Evolutionary conservation across 2,329 filamentous ascomycete species (phyloP).

Genomic region (Beauveria varroae): DNA sequence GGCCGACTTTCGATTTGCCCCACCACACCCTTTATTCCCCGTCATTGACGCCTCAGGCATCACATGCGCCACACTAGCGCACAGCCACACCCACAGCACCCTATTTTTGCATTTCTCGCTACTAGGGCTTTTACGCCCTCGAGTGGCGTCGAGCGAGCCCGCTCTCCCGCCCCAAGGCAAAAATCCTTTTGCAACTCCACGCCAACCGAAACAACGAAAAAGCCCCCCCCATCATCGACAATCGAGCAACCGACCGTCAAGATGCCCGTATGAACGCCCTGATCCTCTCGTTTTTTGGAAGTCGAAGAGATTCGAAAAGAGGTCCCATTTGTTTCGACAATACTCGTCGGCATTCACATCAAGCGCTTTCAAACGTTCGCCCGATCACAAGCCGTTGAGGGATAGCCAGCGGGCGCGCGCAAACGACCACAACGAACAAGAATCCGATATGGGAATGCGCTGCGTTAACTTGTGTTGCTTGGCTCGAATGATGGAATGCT

Average conservation of each 20-base stretch:
- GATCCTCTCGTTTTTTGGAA: background rate
- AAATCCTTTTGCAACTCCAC: slow-evolving; percentile 24
- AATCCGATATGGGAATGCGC: background rate
- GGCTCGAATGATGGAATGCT: background rate
- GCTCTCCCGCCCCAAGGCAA: slow-evolving; percentile 21
- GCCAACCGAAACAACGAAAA: slow-evolving; percentile 15
- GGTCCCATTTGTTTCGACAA: background rate
- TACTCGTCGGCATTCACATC: background rate
- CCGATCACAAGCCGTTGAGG: background rate
- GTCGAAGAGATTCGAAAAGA: background rate
- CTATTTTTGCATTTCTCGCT: slow-evolving; percentile 10
- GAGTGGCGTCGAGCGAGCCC: slow-evolving; percentile 12
- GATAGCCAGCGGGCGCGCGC: background rate
- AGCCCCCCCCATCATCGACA: slow-evolving; percentile 21
- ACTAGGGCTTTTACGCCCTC: slow-evolving; percentile 33
- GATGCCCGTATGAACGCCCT: slow-evolving; percentile 32
- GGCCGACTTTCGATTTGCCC: background rate
- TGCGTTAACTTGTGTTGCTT: background rate
- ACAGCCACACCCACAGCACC: slow-evolving; percentile 12
- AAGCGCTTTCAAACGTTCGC: background rate
- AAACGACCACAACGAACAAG: background rate
- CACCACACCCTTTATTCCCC: background rate
- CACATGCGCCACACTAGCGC: slow-evolving; percentile 1
- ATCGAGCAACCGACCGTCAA: slow-evolving; percentile 29
- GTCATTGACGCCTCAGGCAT: slow-evolving; percentile 15